These are phyloP conservation scores for Begonia loranthoides DNA, from an alignment of 306 rosid species.

Conservation along the genomic window DNA sequence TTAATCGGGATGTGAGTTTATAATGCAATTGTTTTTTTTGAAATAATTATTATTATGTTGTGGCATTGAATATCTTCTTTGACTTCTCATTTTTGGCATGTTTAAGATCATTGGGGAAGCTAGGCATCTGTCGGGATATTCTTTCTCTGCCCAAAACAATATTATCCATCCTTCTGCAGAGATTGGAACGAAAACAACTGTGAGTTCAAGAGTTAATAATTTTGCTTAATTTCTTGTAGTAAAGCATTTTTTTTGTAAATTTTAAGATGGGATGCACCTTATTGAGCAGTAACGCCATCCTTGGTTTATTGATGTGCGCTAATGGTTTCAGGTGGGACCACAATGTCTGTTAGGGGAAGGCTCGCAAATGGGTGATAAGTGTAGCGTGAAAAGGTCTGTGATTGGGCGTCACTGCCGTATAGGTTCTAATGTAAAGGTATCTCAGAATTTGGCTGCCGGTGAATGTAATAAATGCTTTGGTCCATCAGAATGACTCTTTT, in stretches of 20 bases:
- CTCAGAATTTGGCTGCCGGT: neutral
- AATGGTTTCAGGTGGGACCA: slow-evolving; percentile 76
- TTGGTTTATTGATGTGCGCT: slow-evolving; percentile 11
- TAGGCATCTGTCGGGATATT: slow-evolving; percentile 76
- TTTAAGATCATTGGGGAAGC: slow-evolving; percentile 81
- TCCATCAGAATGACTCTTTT: neutral
- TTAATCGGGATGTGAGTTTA: slow-evolving; percentile 84
- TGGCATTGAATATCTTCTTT: slow-evolving; percentile 5
- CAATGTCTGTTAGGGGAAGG: slow-evolving; percentile 99
- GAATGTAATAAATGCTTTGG: neutral
- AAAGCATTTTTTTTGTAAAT: too few relatives aligned
- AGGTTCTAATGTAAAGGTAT: slow-evolving; percentile 93
- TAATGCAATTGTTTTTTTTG: neutral
- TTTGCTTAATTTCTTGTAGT: too few relatives aligned
- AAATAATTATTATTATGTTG: slow-evolving; percentile 3
- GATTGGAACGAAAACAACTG: slow-evolving; percentile 88
- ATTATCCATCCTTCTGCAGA: slow-evolving; percentile 71
- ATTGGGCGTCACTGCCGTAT: slow-evolving; percentile 98
- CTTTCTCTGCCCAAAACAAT: slow-evolving; percentile 83
- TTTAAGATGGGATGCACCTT: too few relatives aligned
- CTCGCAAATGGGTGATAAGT: slow-evolving; percentile 91
- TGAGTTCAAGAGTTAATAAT: slow-evolving; percentile 24
- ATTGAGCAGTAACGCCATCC: neutral
- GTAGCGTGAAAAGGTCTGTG: slow-evolving; percentile 93
- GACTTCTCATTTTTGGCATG: neutral